Evolutionary conservation across 176 grass and related monocot genomes (phyloP), one percentile per base, ranked within the genome.

Genomic region (Canna indica): DNA sequence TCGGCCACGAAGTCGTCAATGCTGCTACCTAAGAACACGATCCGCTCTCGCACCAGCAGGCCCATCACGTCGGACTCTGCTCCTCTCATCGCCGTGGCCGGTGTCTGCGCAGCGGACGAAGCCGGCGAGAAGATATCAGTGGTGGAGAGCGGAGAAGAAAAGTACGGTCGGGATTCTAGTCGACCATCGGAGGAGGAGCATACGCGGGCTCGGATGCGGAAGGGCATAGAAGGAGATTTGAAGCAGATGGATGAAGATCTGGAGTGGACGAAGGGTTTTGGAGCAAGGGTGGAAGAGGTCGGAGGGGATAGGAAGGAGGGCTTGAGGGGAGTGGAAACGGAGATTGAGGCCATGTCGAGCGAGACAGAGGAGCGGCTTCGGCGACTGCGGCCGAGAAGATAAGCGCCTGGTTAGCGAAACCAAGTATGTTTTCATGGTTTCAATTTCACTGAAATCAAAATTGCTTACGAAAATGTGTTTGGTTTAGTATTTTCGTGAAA

Each of bases 1-100:
- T 96, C 88, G 27, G 93, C 93, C 29, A 87, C 81, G 58, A 96
- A 89, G 35, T 96, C 93, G 71, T 88, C 89, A 77, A 96, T 91
- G 84, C 81, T 84, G 73, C 82, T 88, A 67, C 92, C 93, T 47
- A 96, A 70, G 83, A 96, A 96, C 50, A 96, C 74, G 46, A 96
- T 87, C 78, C 93, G 73, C 58, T 96, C 81, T 50, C 80, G 76
- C 74, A 96, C 74, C 34, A 96, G 83, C 73, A 96, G 68, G 28
- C 86, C 85, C 88, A 91, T 87, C 67, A 61, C 67, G 67, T 71
- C 68, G 27, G 76, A 61, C 76, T 78, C 76, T 5, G 76, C 76
- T 13, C 67, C 76, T 17, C 56, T 70, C 76, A 27, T 78, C 39
- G 83, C 81, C 76, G 68, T 78, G 79, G 25, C 81, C 68, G 24